These are phyloP conservation scores for Pythium chondricola DNA, from an alignment of 352 stramenopile species.

Conservation along the genomic window DNA sequence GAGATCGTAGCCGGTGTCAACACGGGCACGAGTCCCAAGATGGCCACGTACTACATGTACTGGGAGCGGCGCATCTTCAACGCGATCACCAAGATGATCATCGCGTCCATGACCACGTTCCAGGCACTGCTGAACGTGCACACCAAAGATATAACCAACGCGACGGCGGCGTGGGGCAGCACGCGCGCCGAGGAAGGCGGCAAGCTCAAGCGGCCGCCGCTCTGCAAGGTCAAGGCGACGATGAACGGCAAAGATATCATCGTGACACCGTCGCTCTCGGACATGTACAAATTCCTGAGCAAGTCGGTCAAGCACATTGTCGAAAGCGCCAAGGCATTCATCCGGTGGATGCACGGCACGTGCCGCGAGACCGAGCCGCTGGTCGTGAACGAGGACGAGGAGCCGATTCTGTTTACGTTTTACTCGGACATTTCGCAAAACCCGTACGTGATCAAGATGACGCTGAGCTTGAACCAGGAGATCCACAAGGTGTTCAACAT, in stretches of 20 bases:
- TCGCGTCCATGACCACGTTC: conserved; percentile 93
- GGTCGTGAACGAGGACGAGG: conserved; percentile 89
- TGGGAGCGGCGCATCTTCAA: conserved; percentile 97
- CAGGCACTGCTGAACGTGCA: conserved; percentile 89
- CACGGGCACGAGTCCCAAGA: conserved; percentile 83
- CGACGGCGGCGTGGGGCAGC: conserved; percentile 32
- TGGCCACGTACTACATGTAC: conserved; percentile 96
- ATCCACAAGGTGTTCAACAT: conserved; percentile 94
- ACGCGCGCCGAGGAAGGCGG: conserved; percentile 43
- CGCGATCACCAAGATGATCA: conserved; percentile 95
- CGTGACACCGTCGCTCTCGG: conserved; percentile 88
- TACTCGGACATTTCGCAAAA: conserved; percentile 95
- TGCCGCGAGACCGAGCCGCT: conserved; percentile 89
- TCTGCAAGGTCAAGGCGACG: conserved; percentile 92
- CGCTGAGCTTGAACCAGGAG: conserved; percentile 88
- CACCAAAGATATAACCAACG: conserved; percentile 75
- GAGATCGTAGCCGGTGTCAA: conserved; percentile 93
- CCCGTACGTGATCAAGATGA: conserved; percentile 95
- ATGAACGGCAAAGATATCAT: conserved; percentile 95
- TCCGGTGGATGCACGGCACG: conserved; percentile 94
- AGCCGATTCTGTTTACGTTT: conserved; percentile 92
- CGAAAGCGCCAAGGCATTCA: conserved; percentile 92
- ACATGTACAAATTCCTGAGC: conserved; percentile 96
- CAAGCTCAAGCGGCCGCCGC: conserved; percentile 76
- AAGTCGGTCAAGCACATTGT: conserved; percentile 93